Base-by-base conservation (phyloP, 768 basidiomycete species). In the Leccinum ochraceum region DNA sequence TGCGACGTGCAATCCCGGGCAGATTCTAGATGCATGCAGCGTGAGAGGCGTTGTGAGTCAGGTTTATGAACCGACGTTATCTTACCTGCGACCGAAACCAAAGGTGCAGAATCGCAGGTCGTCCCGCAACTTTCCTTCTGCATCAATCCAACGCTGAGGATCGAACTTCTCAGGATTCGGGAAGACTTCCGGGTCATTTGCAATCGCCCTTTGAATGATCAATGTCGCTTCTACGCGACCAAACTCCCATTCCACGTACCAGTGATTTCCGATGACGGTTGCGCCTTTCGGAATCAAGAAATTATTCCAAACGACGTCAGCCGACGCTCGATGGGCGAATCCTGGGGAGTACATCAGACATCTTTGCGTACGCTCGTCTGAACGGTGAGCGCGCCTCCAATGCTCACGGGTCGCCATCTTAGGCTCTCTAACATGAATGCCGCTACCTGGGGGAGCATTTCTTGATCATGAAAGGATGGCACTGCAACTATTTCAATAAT, bases 291-390 rank as follows among this genome's bases (percentile, higher is more conserved):
- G 80, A 42, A 81, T 80, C 46, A 75, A 55, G 56, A 78, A 81
- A 22, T 70, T 63, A 1, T 67, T 69, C 58, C 72, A 72, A 4
- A 75, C 39, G 14, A 90, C 78, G 55, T 89, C 86, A 52, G 79
- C 80, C 1, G 83, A 88, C 0, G 86, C 80, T 52, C 81, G 80
- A 61, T 90, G 87, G 0, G 83, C 77, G 56, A 88, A 83, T 1
- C 87, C 86, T 69, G 26, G 28, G 77, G 74, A 5, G 78, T 73
- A 20, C 7, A 6, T 54, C 34, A 59, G n/a, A 42, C 7, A 17
- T 9, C 9, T 24, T 22, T 30, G 49, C 5, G 37, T 8, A 14
- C 1, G 16, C 20, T n/a, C 14, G 26, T 44, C 9, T 44, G 28
- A 14, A 10, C 3, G 30, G n/a, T 5, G 24, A 49, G 60, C 63